These are phyloP conservation scores for Penicillium brasilianum DNA, from an alignment of 2,329 filamentous ascomycete species.

Conservation along the genomic window DNA sequence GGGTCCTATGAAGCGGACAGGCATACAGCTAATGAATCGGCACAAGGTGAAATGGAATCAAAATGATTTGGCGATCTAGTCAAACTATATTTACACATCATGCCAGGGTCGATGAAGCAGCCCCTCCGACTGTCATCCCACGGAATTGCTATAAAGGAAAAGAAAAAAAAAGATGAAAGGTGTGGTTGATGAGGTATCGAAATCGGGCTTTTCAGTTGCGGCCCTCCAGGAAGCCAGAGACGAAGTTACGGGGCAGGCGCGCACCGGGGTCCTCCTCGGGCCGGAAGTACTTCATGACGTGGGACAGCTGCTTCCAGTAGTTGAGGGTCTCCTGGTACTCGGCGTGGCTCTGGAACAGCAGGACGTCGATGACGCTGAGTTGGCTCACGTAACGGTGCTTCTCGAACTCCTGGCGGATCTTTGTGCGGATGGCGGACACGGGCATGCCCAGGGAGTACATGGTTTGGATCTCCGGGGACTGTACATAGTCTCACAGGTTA, in stretches of 20 bases:
- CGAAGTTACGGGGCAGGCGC: conserved; percentile 85
- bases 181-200: conserved; percentile 19
- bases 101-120: conserved; percentile 35
- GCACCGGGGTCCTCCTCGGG: conserved; percentile 78
- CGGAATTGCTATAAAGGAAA: conserved; percentile 29
- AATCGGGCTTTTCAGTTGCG: conserved; percentile 48
- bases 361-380: conserved; percentile 82
- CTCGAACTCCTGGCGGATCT: conserved; percentile 96
- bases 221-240: conserved; percentile 94
- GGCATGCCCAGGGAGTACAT: conserved; percentile 96
- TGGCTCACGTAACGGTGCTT: conserved; percentile 92
- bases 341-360: conserved; percentile 86
- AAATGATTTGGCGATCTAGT: conserved; percentile 33
- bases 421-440: conserved; percentile 84
- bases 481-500: conserved; percentile 24
- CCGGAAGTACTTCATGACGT: conserved; percentile 97
- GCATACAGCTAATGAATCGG: background rate
- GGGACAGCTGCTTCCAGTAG: conserved; percentile 97
- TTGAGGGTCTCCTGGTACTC: conserved; percentile 99
- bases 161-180: conserved; percentile 23
- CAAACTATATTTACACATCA: conserved; percentile 46
- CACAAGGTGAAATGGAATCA: conserved; percentile 1
- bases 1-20: background rate
- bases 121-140: conserved; percentile 21
- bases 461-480: conserved; percentile 95